Evolutionary conservation across 75 land plant genomes (phyloP), one percentile per base, ranked within the genome.

Genomic region (Pinus taeda): DNA sequence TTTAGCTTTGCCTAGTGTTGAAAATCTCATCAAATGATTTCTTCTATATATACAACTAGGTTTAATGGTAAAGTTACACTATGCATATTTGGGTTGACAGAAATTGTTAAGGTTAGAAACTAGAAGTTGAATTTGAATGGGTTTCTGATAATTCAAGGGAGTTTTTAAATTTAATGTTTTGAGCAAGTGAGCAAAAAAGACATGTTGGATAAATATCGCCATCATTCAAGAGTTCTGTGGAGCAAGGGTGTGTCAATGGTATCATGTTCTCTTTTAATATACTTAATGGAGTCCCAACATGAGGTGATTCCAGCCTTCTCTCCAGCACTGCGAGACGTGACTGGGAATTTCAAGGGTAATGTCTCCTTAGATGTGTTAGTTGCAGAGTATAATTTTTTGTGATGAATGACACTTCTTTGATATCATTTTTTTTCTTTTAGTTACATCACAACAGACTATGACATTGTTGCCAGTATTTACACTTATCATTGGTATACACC

Each of bases 201-300:
- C 76, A 26, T 93, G 78, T 85, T 45, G 22, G 96, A 93, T 70
- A 93, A 91, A 3, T 91, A 80, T 65, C 94, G 74, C 93, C 96
- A 6, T 94, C 96, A 8, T 93, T 93, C 84, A 93, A 42, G 96
- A n/a, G n/a, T n/a, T n/a, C n/a, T n/a, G n/a, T n/a, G n/a, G n/a
- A n/a, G n/a, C n/a, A n/a, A n/a, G n/a, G 90, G 3, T 66, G 74
- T n/a, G 89, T 85, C 15, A 87, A 83, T 74, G 83, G 94, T 29
- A 81, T 93, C 58, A 93, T 93, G 96, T 93, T 94, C 65, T 92
- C 96, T 12, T 93, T 89, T 73, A 93, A 93, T 62, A 78, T 75
- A 5, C 85, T 93, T 58, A 93, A 93, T 74, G 94, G 92, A 3
- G 83, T 96, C 33, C 99, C 99, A 6, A 80, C 83, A 21, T 96